A percentile compares a stretch with the other conserved stretches of the same genome.
Conservation (phyloP, 148 eudicot genomes). For the Silene latifolia region DNA sequence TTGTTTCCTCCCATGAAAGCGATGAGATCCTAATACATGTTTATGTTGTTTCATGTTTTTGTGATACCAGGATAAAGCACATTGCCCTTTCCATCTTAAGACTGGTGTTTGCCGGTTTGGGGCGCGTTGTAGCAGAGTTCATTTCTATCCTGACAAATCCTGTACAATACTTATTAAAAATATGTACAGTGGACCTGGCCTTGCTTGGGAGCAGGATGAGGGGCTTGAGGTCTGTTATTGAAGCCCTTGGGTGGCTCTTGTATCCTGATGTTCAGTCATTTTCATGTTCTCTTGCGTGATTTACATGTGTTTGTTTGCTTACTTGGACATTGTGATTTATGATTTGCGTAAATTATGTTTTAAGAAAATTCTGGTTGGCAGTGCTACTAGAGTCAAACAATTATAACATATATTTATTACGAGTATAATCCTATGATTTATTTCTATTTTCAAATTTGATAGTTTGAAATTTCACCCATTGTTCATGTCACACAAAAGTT, state of each 20-base stretch:
- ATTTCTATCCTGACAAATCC: constrained; percentile 87
- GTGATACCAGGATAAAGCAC: constrained; percentile 85
- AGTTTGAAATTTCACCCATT: background rate
- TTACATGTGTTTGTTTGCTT: background rate
- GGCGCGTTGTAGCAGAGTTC: constrained; percentile 78
- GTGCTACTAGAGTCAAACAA: background rate
- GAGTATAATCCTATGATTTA: no score
- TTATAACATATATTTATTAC: background rate
- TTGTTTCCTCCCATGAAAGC: background rate
- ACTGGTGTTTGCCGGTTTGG: constrained; percentile 98
- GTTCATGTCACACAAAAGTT: background rate
- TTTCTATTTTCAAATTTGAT: background rate
- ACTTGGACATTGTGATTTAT: background rate
- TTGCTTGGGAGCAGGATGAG: constrained; percentile 96
- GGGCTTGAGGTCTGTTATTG: constrained; percentile 99
- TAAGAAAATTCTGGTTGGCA: background rate
- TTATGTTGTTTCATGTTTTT: constrained; percentile 8
- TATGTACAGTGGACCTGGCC: constrained; percentile 92
- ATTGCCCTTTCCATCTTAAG: constrained; percentile 96
- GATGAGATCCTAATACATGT: background rate
- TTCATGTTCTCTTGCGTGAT: constrained; percentile 8
- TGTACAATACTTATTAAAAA: constrained; percentile 89
- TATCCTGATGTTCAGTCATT: constrained; percentile 57
- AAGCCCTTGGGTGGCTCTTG: constrained; percentile 70
- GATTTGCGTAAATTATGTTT: background rate